Base-by-base conservation (phyloP, 805 yeast species). In the Ogataea paradorogensis region DNA sequence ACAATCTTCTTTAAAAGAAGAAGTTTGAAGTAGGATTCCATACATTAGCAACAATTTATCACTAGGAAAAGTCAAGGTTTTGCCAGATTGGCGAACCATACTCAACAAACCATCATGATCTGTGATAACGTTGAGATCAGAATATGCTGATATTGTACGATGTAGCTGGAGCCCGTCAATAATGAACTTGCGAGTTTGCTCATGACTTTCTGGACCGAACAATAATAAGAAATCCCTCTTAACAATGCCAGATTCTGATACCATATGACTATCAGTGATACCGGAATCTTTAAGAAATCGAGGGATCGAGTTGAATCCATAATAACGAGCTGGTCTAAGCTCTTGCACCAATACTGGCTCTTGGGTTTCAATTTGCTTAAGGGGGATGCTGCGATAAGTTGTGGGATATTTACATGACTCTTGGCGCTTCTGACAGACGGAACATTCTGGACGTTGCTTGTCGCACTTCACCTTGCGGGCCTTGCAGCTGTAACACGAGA, bases 401-500 rank as follows among this genome's bases (percentile, higher is more conserved):
- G 40, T 26, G 9, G 46, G 46, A 24, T 38, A 43, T 9, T 26
- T 23, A 37, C 47, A 44, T 2, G 18, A 7, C 1, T 20, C 9
- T 13, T 23, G 13, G 9, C 45, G 35, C 15, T 27, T 44, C 7
- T 23, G 3, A 33, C 47, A 44, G 18, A 28, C 35, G 11, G 31
- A 5, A 23, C 47, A 44, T 1, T 13, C 20, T 5, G 47, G 45
- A n/a, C 22, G 38, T 10, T 20, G 22, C 20, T 25, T 33, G 26
- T 44, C 42, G 42, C 47, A 44, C 23, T 33, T 36, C 15, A 40
- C 38, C 25, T 44, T 44, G 20, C 47, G 42, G 3, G 9, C 5
- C 22, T 42, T 42, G 38, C 45, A 42, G 8, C 10, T n/a, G 10
- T 30, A 18, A 30, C 47, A 44, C 20, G 45, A 27, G 18, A 36